These are phyloP conservation scores for Metarhizium rileyi DNA, from an alignment of 2,329 filamentous ascomycete species.

Conservation along the genomic window DNA sequence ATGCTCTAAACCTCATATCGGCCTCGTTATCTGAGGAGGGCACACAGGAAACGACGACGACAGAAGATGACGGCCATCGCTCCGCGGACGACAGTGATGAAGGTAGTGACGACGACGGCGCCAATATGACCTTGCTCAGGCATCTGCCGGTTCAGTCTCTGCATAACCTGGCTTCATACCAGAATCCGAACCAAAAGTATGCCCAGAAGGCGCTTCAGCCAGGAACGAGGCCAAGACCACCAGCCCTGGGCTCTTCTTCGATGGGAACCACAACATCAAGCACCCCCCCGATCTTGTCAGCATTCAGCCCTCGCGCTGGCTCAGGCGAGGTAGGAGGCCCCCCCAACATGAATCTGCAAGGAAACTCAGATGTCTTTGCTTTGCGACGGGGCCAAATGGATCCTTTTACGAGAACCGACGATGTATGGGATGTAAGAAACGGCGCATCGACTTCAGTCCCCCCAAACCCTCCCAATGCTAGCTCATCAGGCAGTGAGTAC, in stretches of 20 bases:
- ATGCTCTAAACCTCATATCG: conserved; percentile 13
- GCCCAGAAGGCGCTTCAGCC: conserved; percentile 37
- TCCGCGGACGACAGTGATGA: conserved; percentile 11
- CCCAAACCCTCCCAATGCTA: neutral
- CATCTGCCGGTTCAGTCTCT: conserved; percentile 37
- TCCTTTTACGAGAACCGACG: conserved; percentile 1
- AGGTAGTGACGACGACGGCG: conserved; percentile 18
- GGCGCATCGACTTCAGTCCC: neutral
- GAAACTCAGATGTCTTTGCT: neutral
- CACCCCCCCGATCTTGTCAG: neutral
- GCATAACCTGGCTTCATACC: conserved; percentile 44
- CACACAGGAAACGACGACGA: conserved; percentile 10
- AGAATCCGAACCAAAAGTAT: conserved; percentile 42
- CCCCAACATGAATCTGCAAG: neutral
- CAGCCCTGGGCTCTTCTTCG: conserved; percentile 1
- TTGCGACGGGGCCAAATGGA: conserved; percentile 1
- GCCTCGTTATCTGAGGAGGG: conserved; percentile 5
- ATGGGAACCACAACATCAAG: conserved; percentile 1
- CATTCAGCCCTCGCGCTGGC: neutral
- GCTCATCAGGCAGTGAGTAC: conserved; percentile 1
- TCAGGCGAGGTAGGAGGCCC: neutral
- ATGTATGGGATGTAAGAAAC: neutral
- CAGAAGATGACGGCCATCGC: conserved; percentile 12
- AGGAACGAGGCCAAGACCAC: conserved; percentile 16
- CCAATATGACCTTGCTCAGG: conserved; percentile 18